Conservation (phyloP, 78 protist genomes). For the slime mould (Dictyostelium discoideum) region DNA sequence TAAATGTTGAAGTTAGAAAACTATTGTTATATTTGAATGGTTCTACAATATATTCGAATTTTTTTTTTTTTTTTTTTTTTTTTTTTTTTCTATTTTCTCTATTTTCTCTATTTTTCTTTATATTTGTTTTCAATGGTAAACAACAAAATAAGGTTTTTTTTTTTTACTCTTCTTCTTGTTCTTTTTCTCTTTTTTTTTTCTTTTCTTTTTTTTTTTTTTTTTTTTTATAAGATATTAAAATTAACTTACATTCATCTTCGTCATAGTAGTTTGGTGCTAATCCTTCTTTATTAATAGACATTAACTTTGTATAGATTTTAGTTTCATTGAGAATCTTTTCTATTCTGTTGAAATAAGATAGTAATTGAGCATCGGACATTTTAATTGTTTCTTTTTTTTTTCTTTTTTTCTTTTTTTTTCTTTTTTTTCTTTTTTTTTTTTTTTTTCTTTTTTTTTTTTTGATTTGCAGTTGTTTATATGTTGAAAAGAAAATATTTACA, state of each 20-base stretch:
- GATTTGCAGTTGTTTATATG: not conserved
- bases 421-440: not conserved
- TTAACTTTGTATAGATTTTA: slow-evolving; percentile 32
- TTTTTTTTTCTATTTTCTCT: too few relatives aligned
- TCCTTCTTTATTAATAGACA: slow-evolving; percentile 18
- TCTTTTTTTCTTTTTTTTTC: not conserved
- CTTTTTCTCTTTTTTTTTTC: not conserved
- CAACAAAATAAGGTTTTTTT: not conserved
- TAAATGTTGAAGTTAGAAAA: not conserved
- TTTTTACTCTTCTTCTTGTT: not conserved
- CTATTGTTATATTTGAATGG: not conserved
- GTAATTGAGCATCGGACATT: slow-evolving; percentile 67
- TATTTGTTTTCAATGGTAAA: not conserved
- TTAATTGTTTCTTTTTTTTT: not conserved
- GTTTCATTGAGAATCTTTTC: slow-evolving; percentile 66
- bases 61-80: too few relatives aligned
- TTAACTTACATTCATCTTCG: slow-evolving; percentile 62
- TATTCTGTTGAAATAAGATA: slow-evolving; percentile 12
- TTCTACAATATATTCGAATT: not conserved
- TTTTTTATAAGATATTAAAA: not conserved
- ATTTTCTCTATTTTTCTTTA: not conserved
- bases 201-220: not conserved
- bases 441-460: not conserved
- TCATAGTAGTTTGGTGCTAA: not conserved
- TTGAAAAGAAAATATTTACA: not conserved